Evolutionary conservation across 2,329 filamentous ascomycete species (phyloP).

Genomic region (Lachnellula hyalina): DNA sequence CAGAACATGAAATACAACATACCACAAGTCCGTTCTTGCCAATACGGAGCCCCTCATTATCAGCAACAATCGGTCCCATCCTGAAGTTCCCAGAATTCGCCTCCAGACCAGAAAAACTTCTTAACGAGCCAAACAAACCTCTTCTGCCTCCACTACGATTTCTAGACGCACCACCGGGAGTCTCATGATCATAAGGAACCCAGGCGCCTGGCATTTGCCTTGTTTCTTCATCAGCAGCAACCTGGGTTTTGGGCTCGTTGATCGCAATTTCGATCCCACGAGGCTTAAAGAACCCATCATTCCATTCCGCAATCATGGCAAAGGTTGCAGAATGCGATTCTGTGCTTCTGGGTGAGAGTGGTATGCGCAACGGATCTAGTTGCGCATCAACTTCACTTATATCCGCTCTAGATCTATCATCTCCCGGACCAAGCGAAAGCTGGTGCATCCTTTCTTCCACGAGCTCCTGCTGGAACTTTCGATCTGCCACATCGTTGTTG

Average conservation of each 20-base stretch:
- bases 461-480: conserved; percentile 44
- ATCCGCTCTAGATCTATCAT: conserved; percentile 21
- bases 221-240: conserved; percentile 37
- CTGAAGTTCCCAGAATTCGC: conserved; percentile 11
- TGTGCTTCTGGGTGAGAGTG: background rate
- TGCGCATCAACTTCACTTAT: conserved; percentile 38
- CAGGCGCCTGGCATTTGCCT: conserved; percentile 38
- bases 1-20: background rate
- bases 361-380: conserved; percentile 32
- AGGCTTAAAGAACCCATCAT: conserved; percentile 49
- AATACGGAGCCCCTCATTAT: conserved; percentile 23
- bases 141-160: background rate
- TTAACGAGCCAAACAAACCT: conserved; percentile 8
- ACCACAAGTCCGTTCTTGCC: conserved; percentile 16
- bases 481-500: conserved; percentile 45
- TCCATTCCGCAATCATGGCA: conserved; percentile 48
- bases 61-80: conserved; percentile 23
- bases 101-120: conserved; percentile 6
- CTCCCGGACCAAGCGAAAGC: conserved; percentile 15
- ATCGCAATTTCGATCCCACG: conserved; percentile 41
- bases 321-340: conserved; percentile 32
- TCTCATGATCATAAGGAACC: conserved; percentile 33
- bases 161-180: conserved; percentile 2
- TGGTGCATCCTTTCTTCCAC: conserved; percentile 25
- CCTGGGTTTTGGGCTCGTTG: conserved; percentile 38